Conservation (phyloP, 331 rosid genomes). For the Saraca asoca region DNA sequence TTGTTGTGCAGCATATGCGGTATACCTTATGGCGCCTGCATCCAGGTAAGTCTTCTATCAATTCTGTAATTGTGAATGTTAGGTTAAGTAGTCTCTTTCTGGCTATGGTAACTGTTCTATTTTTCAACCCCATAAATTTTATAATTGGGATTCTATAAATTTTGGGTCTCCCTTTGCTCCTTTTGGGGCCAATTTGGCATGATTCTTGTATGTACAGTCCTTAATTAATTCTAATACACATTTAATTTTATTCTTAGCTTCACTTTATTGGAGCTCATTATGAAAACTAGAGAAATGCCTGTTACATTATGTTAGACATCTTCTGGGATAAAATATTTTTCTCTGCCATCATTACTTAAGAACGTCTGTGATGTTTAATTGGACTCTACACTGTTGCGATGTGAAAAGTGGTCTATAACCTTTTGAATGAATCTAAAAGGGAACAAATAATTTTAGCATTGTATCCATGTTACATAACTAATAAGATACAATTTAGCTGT, state of each 20-base stretch:
- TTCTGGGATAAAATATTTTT: too few relatives aligned
- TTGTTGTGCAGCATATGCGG: conserved; percentile 93
- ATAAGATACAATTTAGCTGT: conserved; percentile 22
- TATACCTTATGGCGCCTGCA: conserved; percentile 97
- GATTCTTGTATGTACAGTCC: not conserved
- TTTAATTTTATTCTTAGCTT: not conserved
- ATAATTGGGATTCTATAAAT: too few relatives aligned
- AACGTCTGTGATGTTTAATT: too few relatives aligned
- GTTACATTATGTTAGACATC: not conserved
- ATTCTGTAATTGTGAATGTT: conserved; percentile 26
- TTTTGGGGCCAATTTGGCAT: not conserved
- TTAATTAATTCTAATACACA: not conserved
- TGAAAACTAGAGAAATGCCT: not conserved
- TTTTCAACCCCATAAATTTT: too few relatives aligned
- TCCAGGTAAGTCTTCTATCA: conserved; percentile 70
- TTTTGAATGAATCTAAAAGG: conserved; percentile 1
- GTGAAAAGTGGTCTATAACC: not conserved
- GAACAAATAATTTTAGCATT: not conserved
- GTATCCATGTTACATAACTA: not conserved
- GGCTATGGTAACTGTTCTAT: not conserved
- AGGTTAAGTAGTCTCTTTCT: conserved; percentile 20
- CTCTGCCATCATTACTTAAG: too few relatives aligned
- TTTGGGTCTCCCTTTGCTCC: too few relatives aligned
- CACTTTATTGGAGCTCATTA: not conserved
- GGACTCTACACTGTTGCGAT: not conserved